A percentile compares a stretch with the other conserved stretches of the same genome.
Conservation (phyloP, 73 alveolate genomes). For the Symbiodinium natans region DNA sequence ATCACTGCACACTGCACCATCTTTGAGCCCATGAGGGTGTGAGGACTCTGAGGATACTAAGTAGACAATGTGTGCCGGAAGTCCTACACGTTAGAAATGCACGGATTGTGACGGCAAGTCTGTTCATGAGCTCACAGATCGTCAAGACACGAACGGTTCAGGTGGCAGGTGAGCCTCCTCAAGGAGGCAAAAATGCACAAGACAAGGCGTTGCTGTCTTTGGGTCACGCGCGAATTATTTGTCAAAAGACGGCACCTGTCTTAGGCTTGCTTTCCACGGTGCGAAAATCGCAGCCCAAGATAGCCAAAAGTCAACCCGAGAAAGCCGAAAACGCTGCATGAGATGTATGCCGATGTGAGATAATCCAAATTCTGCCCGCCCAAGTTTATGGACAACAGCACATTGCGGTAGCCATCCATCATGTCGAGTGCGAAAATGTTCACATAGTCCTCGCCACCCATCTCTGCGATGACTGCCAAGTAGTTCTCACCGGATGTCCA, state of each 20-base stretch:
- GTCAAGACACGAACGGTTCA: neutral
- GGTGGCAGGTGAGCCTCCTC: neutral
- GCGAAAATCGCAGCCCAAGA: slow-evolving; percentile 71
- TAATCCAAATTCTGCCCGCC: slow-evolving; percentile 39
- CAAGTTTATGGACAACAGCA: neutral
- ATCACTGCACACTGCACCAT: neutral
- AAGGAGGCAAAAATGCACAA: neutral
- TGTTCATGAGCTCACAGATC: neutral
- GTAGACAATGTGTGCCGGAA: neutral
- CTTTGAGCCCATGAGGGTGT: too few relatives aligned
- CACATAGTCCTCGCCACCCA: slow-evolving; percentile 57
- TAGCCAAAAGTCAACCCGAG: slow-evolving; percentile 66
- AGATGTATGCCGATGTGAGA: slow-evolving; percentile 57
- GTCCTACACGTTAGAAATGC: neutral
- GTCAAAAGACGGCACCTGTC: neutral
- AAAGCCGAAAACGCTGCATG: slow-evolving; percentile 47
- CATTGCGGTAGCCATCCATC: slow-evolving; percentile 70
- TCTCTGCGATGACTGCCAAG: slow-evolving; percentile 42
- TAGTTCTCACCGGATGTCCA: slow-evolving; percentile 86
- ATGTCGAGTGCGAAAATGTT: slow-evolving; percentile 25
- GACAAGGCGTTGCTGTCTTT: slow-evolving; percentile 16
- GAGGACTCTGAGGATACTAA: too few relatives aligned
- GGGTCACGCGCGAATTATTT: neutral
- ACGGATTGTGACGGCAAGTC: neutral
- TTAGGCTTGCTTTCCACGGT: slow-evolving; percentile 77